Base-by-base conservation (phyloP, 2,329 filamentous ascomycete species). In the Bipolaris oryzae region DNA sequence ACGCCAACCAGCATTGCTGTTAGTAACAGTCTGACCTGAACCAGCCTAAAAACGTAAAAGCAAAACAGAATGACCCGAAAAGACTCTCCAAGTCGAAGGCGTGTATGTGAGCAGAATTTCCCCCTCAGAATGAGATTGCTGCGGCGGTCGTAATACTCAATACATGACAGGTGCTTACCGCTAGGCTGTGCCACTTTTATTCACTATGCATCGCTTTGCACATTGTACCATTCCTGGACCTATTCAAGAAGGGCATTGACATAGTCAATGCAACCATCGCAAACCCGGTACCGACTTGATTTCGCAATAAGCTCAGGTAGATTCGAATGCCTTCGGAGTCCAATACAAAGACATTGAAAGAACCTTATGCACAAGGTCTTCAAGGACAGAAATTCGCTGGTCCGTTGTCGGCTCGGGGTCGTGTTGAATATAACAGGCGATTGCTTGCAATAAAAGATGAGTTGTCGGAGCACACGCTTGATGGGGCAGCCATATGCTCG, bases 401-500 rank as follows among this genome's bases (percentile, higher is more conserved):
- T n/a, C 21, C 20, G 5, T 38, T 16, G 20, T 34, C 13, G 10
- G 37, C n/a, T 10, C 18, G 31, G 16, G 2, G 16, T 28, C 23
- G n/a, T 25, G 18, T 44, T 35, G 1, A 37, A 21, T 13, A 47
- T 16, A 20, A 15, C 11, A 47, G 15, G 5, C 23, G 6, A 43
- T 16, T 7, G 41, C 23, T 43, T 37, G 31, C 20, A 13, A 46
- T 5, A 25, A 25, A 15, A 23, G 7, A 37, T 13, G 18, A 9
- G 9, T 6, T 38, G 34, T 18, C 33, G 45, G 45, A 38, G 25
- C 5, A 28, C 10, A 38, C 20, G 33, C 45, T 34, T 38, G 34
- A 48, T 48, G 34, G 21, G 33, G 45, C 45, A 48, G 20, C 45
- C 45, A 34, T 23, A 21, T 48, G 28, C 23, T 48, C 9, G 20